A percentile compares a stretch with the other conserved stretches of the same genome.
Conservation (phyloP, 2,329 filamentous ascomycete genomes). For the Biscogniauxia mediterranea region DNA sequence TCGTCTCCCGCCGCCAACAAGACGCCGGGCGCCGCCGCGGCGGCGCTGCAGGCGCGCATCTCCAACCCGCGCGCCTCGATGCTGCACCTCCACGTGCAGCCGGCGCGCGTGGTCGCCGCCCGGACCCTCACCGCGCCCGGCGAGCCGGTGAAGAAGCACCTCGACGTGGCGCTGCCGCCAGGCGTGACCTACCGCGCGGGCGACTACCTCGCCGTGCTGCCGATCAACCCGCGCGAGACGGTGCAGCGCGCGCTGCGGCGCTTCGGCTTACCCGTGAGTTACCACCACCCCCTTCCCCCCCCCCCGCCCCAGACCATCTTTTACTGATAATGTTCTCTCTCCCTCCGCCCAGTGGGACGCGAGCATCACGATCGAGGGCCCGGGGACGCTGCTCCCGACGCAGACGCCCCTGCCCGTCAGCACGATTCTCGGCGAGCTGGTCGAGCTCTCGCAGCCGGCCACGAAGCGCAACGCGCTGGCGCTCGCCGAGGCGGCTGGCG, state of each 20-base stretch:
- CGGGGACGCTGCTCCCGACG: constrained; percentile 35
- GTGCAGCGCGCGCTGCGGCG: constrained; percentile 51
- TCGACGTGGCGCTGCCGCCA: constrained; percentile 52
- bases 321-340: too few relatives aligned
- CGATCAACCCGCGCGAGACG: constrained; percentile 53
- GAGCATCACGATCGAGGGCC: constrained; percentile 51
- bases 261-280: neutral
- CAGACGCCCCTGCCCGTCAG: constrained; percentile 53
- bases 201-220: constrained; percentile 61
- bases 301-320: too few relatives aligned
- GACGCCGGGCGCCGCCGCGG: neutral
- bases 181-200: constrained; percentile 55
- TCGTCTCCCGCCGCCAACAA: too few relatives aligned
- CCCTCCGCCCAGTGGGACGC: constrained; percentile 60
- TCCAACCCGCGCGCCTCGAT: constrained; percentile 38
- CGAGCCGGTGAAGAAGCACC: constrained; percentile 45
- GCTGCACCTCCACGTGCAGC: constrained; percentile 45
- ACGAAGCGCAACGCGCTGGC: constrained; percentile 55
- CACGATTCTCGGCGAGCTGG: constrained; percentile 62
- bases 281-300: too few relatives aligned
- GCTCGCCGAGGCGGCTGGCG: constrained; percentile 26
- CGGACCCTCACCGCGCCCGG: constrained; percentile 42
- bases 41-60: constrained; percentile 25
- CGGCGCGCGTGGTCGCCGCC: constrained; percentile 45
- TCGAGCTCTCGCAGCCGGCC: constrained; percentile 69